These are phyloP conservation scores for Phaeophleospora eucalypticola DNA, from an alignment of 2,329 filamentous ascomycete genomes.

Conservation along the genomic window DNA sequence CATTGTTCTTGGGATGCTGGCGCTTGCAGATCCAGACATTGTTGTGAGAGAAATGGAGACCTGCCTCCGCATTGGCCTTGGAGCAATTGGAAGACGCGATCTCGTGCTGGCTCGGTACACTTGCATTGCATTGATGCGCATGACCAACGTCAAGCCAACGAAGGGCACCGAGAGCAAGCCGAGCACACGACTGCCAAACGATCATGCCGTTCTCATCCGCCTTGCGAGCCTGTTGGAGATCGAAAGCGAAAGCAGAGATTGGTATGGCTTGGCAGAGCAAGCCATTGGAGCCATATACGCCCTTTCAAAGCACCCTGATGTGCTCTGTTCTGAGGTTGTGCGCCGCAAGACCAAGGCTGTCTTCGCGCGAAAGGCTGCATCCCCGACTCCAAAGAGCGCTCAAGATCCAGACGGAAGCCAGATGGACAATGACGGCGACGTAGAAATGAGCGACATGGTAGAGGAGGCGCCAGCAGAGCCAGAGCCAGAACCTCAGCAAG, in stretches of 20 bases:
- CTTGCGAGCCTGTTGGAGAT: slow-evolving; percentile 83
- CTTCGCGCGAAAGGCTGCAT: slow-evolving; percentile 56
- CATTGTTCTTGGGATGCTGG: slow-evolving; percentile 95
- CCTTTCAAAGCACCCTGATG: slow-evolving; percentile 88
- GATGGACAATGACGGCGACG: slow-evolving; percentile 33
- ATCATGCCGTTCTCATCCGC: slow-evolving; percentile 78
- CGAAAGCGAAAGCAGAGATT: slow-evolving; percentile 85
- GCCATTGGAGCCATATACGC: slow-evolving; percentile 94
- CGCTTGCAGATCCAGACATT: slow-evolving; percentile 85
- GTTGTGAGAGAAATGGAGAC: slow-evolving; percentile 93
- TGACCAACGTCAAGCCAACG: slow-evolving; percentile 77
- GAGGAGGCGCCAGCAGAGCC: slow-evolving; percentile 20
- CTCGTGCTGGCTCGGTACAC: slow-evolving; percentile 90
- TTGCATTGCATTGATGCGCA: slow-evolving; percentile 84
- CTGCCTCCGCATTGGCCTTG: slow-evolving; percentile 86
- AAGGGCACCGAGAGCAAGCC: slow-evolving; percentile 64
- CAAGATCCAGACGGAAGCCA: slow-evolving; percentile 24
- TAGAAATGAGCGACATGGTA: slow-evolving; percentile 37
- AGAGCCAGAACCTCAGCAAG: slow-evolving; percentile 21
- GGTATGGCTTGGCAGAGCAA: slow-evolving; percentile 89
- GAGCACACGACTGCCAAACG: slow-evolving; percentile 77
- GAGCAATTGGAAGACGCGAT: slow-evolving; percentile 72
- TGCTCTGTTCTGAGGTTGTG: slow-evolving; percentile 85
- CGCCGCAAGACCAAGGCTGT: slow-evolving; percentile 80
- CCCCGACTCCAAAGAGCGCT: slow-evolving; percentile 25